Base-by-base conservation (phyloP, 1,284 basidiomycete genomes). In the Irpex sp. region DNA sequence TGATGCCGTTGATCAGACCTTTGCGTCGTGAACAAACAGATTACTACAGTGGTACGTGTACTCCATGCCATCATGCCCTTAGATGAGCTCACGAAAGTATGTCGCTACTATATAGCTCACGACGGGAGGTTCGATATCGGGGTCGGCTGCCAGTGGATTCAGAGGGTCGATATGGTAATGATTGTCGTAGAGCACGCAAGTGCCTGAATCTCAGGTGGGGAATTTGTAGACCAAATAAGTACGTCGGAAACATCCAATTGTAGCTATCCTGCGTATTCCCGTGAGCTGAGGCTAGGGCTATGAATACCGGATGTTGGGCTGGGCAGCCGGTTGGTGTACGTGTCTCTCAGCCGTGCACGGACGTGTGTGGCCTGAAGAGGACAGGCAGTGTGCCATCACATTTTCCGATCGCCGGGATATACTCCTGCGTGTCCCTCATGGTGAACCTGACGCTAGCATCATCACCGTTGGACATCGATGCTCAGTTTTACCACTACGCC, bases 21-120 rank as follows among this genome's bases (percentile, higher is more conserved):
- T n/a, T 85, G 84, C 64, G 71, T 84, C 61, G 76, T 85, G 60
- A 83, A 85, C 66, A 83, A 83, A 68, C 83, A 84, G 66, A 92
- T 92, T 63, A 79, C 80, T 49, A 76, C 77, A 65, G 85, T 83
- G 60, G 90, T 92, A 68, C 74, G 89, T 52, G 17, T 52, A 52
- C 17, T 13, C 40, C 40, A n/a, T 47, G 40, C 31, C 31, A 34
- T 6, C 31, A 34, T 34, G 31, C 31, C 31, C 31, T 34, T 34
- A 34, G 31, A 34, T 34, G 5, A 34, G 31, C 31, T 34, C 31
- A 34, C 31, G 31, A 34, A 6, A 34, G 31, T 57, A 19, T 19
- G 37, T 49, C 44, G 26, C 5, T 34, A 34, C 31, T 6, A 36
- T 60, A 21, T 49, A 72, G 70, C 66, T 72, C 47, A 72, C 70